These are phyloP conservation scores for Rhizopus arrhizus DNA, from an alignment of 371 early-diverging fungal genomes.

Conservation along the genomic window DNA sequence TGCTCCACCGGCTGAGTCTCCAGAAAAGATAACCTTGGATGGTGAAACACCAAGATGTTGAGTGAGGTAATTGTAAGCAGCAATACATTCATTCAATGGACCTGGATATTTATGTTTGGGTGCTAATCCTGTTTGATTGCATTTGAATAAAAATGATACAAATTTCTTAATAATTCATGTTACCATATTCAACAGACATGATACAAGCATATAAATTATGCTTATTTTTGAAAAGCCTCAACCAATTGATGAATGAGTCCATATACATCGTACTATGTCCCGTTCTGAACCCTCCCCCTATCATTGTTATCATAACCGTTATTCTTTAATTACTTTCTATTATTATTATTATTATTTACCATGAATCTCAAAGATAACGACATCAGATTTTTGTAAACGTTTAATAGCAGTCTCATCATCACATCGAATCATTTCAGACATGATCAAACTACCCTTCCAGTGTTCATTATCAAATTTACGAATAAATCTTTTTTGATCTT, in stretches of 20 bases:
- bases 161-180: neutral
- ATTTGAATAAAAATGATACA: neutral
- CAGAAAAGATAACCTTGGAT: conserved; percentile 38
- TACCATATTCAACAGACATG: conserved; percentile 60
- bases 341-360: conserved; percentile 7
- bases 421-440: conserved; percentile 25
- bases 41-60: conserved; percentile 36
- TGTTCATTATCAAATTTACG: conserved; percentile 24
- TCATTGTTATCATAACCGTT: neutral
- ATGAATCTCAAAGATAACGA: conserved; percentile 48
- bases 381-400: conserved; percentile 30
- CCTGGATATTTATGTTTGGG: conserved; percentile 50
- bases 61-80: conserved; percentile 51
- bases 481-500: conserved; percentile 21
- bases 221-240: conserved; percentile 48
- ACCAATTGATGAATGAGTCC: conserved; percentile 47
- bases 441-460: conserved; percentile 25
- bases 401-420: conserved; percentile 24
- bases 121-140: conserved; percentile 30
- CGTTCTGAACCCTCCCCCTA: conserved; percentile 47
- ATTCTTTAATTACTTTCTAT: neutral
- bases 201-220: conserved; percentile 55
- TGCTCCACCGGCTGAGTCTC: conserved; percentile 46
- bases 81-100: conserved; percentile 48
- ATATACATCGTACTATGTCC: conserved; percentile 48